Percentiles rank a stretch among this genome's conserved stretches.
Evolutionary conservation across 805 yeast genomes (phyloP).

Genomic region (Nematodospora valgi): DNA sequence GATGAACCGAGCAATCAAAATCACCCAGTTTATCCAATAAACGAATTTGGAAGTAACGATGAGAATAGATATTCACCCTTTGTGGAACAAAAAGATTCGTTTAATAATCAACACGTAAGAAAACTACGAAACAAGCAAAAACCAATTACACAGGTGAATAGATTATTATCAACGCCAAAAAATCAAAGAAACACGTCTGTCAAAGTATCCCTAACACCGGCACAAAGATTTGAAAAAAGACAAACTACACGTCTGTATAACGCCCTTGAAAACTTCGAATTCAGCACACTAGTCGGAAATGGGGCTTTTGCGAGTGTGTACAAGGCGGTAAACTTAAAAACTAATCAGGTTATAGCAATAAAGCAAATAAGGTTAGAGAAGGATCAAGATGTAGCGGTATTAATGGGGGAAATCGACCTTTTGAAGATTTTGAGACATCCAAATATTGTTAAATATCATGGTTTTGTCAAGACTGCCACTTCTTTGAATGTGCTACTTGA

Average conservation of each 20-base stretch:
- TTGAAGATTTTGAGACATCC: slow-evolving; percentile 62
- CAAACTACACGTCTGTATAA: slow-evolving; percentile 35
- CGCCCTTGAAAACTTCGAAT: slow-evolving; percentile 47
- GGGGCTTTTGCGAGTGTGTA: slow-evolving; percentile 93
- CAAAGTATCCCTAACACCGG: slow-evolving; percentile 46
- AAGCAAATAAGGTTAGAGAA: slow-evolving; percentile 67
- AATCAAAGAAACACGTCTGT: slow-evolving; percentile 28
- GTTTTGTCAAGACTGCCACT: slow-evolving; percentile 54
- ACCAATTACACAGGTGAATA: not conserved
- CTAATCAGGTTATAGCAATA: slow-evolving; percentile 71
- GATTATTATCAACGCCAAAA: slow-evolving; percentile 14
- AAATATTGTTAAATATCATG: slow-evolving; percentile 66
- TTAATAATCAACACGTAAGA: not conserved
- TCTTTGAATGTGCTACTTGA: slow-evolving; percentile 62
- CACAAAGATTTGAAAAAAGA: slow-evolving; percentile 46
- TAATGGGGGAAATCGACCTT: slow-evolving; percentile 67
- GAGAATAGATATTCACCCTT: slow-evolving; percentile 8
- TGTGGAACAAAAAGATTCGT: slow-evolving; percentile 1
- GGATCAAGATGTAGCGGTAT: slow-evolving; percentile 39
- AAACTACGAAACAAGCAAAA: not conserved
- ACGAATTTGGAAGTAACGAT: slow-evolving; percentile 5
- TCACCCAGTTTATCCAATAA: slow-evolving; percentile 3
- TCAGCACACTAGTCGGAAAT: slow-evolving; percentile 68
- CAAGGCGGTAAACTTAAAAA: slow-evolving; percentile 62
- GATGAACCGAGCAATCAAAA: not conserved